These are phyloP conservation scores for Vaccinium corymbosum DNA, from an alignment of 148 eudicot genomes.

Conservation along the genomic window DNA sequence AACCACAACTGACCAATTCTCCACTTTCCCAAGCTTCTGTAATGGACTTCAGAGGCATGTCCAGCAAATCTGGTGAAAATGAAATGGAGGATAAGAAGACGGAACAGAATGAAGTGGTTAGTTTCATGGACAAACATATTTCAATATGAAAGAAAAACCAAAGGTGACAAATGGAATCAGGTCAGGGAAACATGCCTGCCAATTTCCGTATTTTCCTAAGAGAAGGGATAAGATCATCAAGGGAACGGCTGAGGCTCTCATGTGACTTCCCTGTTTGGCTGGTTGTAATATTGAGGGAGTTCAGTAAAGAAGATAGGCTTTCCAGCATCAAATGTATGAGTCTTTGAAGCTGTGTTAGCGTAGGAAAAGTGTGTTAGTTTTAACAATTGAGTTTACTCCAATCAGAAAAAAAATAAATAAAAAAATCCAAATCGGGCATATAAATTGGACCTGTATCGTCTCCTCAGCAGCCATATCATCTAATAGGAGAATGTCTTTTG, in stretches of 20 bases:
- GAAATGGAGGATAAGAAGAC: not conserved
- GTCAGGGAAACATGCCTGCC: conserved; percentile 46
- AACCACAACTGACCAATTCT: conserved; percentile 76
- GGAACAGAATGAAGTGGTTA: not conserved
- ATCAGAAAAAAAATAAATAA: no score
- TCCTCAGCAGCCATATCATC: conserved; percentile 98
- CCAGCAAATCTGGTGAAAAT: conserved; percentile 61
- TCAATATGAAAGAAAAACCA: not conserved
- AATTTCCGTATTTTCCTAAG: conserved; percentile 65
- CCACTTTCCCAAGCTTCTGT: conserved; percentile 88
- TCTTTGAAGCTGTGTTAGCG: conserved; percentile 66
- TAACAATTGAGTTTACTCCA: not conserved
- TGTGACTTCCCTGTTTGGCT: conserved; percentile 39
- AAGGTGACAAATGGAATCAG: not conserved
- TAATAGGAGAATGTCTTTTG: conserved; percentile 74
- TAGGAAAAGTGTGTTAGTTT: not conserved
- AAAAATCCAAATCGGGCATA: not conserved
- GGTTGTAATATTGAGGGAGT: conserved; percentile 42
- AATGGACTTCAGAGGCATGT: conserved; percentile 85
- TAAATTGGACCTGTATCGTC: conserved; percentile 62
- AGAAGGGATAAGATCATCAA: conserved; percentile 62
- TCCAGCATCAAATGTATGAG: conserved; percentile 72
- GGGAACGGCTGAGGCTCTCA: conserved; percentile 31
- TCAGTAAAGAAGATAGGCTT: conserved; percentile 60
- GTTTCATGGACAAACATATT: not conserved